A percentile compares a stretch with the other conserved stretches of the same genome.
Evolutionary conservation across 2,329 filamentous ascomycete species (phyloP).

Genomic region (Fusarium chaquense): DNA sequence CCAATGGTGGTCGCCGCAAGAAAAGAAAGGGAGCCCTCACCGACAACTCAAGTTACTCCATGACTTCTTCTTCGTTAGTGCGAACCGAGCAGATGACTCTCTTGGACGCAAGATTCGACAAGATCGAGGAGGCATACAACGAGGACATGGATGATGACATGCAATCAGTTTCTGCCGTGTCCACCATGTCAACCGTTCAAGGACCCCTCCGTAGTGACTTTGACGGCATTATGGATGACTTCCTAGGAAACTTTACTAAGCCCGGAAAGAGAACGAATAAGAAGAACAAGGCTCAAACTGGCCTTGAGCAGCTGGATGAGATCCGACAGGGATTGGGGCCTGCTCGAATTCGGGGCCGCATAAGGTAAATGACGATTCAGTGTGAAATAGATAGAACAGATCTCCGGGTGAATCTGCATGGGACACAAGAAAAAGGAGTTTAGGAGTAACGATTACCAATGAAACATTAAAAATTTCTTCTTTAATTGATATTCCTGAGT

Average conservation of each 20-base stretch:
- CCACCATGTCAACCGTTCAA: slow-evolving; percentile 73
- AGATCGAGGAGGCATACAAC: slow-evolving; percentile 82
- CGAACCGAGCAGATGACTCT: slow-evolving; percentile 88
- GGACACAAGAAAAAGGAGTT: slow-evolving; percentile 31
- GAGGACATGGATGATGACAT: slow-evolving; percentile 63
- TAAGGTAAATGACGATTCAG: slow-evolving; percentile 30
- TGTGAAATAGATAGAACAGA: not conserved
- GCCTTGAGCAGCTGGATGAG: slow-evolving; percentile 91
- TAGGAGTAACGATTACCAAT: slow-evolving; percentile 23
- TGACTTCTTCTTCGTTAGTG: slow-evolving; percentile 88
- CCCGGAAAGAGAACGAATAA: slow-evolving; percentile 80
- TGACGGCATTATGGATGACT: slow-evolving; percentile 92
- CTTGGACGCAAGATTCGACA: slow-evolving; percentile 92
- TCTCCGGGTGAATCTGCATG: not conserved
- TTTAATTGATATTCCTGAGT: not conserved
- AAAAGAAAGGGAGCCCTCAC: slow-evolving; percentile 96
- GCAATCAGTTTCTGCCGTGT: slow-evolving; percentile 70
- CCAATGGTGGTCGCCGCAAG: slow-evolving; percentile 85
- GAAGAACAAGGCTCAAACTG: slow-evolving; percentile 83
- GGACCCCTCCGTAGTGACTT: slow-evolving; percentile 82
- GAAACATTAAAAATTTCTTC: slow-evolving; percentile 7
- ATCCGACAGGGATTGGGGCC: slow-evolving; percentile 84
- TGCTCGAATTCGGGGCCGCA: slow-evolving; percentile 66
- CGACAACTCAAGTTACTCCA: slow-evolving; percentile 86
- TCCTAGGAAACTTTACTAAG: slow-evolving; percentile 80